Evolutionary conservation across 768 basidiomycete genomes (phyloP), one percentile per base, ranked within the genome.

Genomic region (Goffeauzyma gilvescens): DNA sequence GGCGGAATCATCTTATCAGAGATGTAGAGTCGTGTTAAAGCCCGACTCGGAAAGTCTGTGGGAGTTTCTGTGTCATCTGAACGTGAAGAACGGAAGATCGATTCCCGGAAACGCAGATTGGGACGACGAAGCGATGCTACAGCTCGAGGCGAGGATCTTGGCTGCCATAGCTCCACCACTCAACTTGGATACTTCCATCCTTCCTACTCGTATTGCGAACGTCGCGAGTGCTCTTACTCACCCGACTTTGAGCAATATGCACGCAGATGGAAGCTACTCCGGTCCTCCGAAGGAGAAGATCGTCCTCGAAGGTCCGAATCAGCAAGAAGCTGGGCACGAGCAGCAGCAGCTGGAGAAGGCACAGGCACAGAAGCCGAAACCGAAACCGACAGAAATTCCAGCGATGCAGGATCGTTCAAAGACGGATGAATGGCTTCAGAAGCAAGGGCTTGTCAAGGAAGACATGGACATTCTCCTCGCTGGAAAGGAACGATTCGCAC

Each of bases 81-180:
- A 52, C 30, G 43, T 48, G 36, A 38, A 32, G 6, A 33, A 50
- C 28, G 28, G 47, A 38, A n/a, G n/a, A n/a, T n/a, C n/a, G n/a
- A n/a, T n/a, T n/a, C n/a, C n/a, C n/a, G 50, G 42, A 45, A 50
- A 51, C 2, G 54, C 53, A 25, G 45, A 46, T 6, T 60, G 62
- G 60, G 60, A 63, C 32, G 64, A 65, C 40, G 46, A 55, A 7
- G 58, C 61, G 33, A 55, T 60, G 2, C 45, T 67, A 36, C 59
- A 66, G 45, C 49, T 67, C 42, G 65, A 68, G 42, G 55, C 61
- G 8, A 52, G 63, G 25, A 64, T 68, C 13, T 54, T 68, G 8
- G 57, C 66, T 40, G 55, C 67, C 33, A 62, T 61, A 10, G 57
- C 65, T 33, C 61, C 64, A 47, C 50, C 66, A 25, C 49, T 66